Conservation (phyloP, 495 filamentous ascomycete genomes). For the Neurospora pannonica region DNA sequence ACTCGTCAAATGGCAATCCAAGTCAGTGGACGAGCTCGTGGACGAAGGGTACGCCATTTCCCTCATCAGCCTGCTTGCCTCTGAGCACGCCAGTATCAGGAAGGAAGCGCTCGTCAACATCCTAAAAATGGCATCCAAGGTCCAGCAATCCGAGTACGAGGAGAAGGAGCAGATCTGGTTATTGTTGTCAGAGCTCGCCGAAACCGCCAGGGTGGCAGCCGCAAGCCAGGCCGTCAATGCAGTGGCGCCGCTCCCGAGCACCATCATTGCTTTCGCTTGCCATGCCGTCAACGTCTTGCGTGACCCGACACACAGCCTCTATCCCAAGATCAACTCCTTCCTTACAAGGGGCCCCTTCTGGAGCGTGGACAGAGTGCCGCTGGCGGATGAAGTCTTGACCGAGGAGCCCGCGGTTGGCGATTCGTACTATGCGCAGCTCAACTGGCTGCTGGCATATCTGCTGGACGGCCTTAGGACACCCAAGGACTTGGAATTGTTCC, state of each 20-base stretch:
- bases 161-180: conserved; percentile 70
- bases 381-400: conserved; percentile 62
- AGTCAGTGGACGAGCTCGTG: conserved; percentile 63
- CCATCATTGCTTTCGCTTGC: conserved; percentile 64
- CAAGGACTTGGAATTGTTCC: conserved; percentile 72
- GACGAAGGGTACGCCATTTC: conserved; percentile 60
- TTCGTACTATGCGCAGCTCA: conserved; percentile 62
- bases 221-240: conserved; percentile 34
- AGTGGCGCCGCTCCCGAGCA: conserved; percentile 55
- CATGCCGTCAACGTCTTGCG: conserved; percentile 56
- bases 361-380: conserved; percentile 64
- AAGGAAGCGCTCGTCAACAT: conserved; percentile 64
- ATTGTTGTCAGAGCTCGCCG: conserved; percentile 66
- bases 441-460: conserved; percentile 74
- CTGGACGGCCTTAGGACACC: conserved; percentile 47
- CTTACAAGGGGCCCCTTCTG: conserved; percentile 67
- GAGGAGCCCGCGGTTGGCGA: conserved; percentile 64
- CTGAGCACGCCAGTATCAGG: conserved; percentile 60
- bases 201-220: conserved; percentile 42
- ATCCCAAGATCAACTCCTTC: conserved; percentile 78
- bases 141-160: conserved; percentile 60
- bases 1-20: conserved; percentile 58
- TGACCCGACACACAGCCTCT: conserved; percentile 74
- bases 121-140: conserved; percentile 51
- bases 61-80: conserved; percentile 66